These are phyloP conservation scores for Talaromyces stipitatus DNA, from an alignment of 495 filamentous ascomycete genomes.

Conservation along the genomic window DNA sequence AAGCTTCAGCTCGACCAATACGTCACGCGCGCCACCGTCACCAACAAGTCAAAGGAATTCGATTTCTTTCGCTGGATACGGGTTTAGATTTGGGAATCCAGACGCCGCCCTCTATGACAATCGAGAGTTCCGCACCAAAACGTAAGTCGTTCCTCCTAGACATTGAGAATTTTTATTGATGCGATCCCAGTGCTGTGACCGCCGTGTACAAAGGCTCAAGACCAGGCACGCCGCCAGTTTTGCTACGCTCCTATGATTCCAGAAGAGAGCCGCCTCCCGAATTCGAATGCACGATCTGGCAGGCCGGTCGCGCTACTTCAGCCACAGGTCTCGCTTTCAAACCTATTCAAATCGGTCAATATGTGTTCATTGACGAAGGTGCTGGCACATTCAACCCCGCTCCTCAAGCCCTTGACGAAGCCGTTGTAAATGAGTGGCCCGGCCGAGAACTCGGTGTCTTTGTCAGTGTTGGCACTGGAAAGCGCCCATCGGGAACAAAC, in stretches of 20 bases:
- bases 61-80: constrained; percentile 19
- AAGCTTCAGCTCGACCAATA: constrained; percentile 30
- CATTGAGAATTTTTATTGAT: constrained; percentile 6
- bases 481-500: constrained; percentile 67
- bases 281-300: constrained; percentile 88
- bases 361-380: constrained; percentile 89
- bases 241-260: constrained; percentile 91
- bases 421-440: constrained; percentile 87
- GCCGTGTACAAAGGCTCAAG: constrained; percentile 80
- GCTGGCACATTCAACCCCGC: constrained; percentile 87
- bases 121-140: constrained; percentile 83
- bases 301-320: constrained; percentile 90
- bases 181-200: constrained; percentile 63
- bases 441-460: constrained; percentile 85
- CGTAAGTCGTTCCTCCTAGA: constrained; percentile 49
- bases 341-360: constrained; percentile 87
- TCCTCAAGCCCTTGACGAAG: constrained; percentile 80
- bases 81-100: constrained; percentile 47
- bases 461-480: constrained; percentile 86
- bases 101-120: constrained; percentile 69
- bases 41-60: constrained; percentile 26
- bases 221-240: constrained; percentile 53
- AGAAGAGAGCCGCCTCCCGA: constrained; percentile 82
- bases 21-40: constrained; percentile 19
- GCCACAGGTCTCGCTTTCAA: constrained; percentile 93